These are phyloP conservation scores for Hypomyces perniciosus DNA, from an alignment of 2,329 filamentous ascomycete species.

Conservation along the genomic window DNA sequence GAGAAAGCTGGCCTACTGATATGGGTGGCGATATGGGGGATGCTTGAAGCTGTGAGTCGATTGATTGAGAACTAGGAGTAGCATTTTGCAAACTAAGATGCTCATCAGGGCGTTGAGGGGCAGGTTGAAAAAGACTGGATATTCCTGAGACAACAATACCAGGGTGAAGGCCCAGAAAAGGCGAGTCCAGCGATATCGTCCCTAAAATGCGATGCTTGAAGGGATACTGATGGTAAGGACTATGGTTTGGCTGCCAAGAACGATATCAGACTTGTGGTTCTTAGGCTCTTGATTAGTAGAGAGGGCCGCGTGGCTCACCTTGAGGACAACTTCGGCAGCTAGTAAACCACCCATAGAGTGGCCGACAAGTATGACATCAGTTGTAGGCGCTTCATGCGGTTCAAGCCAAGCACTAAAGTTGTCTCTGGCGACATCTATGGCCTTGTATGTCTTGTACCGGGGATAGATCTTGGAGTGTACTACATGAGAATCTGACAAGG, in stretches of 20 bases:
- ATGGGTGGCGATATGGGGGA: constrained; percentile 8
- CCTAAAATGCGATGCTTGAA: constrained; percentile 75
- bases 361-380: constrained; percentile 76
- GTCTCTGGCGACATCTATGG: constrained; percentile 67
- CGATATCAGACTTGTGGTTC: not conserved
- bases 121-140: constrained; percentile 63
- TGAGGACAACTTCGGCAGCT: constrained; percentile 69
- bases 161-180: constrained; percentile 83
- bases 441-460: constrained; percentile 68
- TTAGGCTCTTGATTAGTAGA: constrained; percentile 4
- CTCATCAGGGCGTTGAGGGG: constrained; percentile 22
- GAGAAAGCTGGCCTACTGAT: constrained; percentile 7
- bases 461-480: constrained; percentile 86
- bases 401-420: constrained; percentile 78
- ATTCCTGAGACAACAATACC: constrained; percentile 80
- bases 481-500: constrained; percentile 65
- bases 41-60: constrained; percentile 7
- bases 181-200: constrained; percentile 75
- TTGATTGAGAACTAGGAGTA: constrained; percentile 5
- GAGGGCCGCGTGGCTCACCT: constrained; percentile 34
- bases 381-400: constrained; percentile 66
- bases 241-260: constrained; percentile 26
- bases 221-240: constrained; percentile 29
- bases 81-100: not conserved
- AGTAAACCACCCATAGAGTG: constrained; percentile 89